Evolutionary conservation across 257 asterid species (phyloP).

Genomic region (Solanum medicagineum): DNA sequence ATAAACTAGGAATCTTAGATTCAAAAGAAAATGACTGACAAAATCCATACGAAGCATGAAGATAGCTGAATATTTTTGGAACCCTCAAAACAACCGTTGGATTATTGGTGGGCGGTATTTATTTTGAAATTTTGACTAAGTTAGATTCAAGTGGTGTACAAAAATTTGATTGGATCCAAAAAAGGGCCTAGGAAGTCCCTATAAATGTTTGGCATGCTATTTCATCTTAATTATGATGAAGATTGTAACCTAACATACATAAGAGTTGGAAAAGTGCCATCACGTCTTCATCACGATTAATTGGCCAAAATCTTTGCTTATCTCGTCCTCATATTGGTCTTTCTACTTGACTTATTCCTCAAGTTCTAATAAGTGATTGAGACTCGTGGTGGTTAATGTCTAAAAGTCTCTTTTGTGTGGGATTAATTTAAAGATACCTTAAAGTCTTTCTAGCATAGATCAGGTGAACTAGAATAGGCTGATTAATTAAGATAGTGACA

Average conservation of each 20-base stretch:
- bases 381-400: not conserved
- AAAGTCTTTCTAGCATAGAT: not conserved
- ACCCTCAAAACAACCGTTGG: not conserved
- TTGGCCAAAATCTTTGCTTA: not conserved
- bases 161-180: not conserved
- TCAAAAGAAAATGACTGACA: not conserved
- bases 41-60: not conserved
- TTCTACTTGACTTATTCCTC: not conserved
- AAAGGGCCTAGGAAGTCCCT: not conserved
- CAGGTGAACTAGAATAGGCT: not conserved
- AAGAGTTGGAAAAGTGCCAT: not conserved
- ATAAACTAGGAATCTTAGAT: not conserved
- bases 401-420: not conserved
- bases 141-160: not conserved
- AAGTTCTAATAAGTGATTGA: not conserved
- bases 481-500: not conserved
- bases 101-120: not conserved
- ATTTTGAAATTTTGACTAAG: not conserved
- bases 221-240: not conserved
- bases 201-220: not conserved
- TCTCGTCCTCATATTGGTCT: not conserved
- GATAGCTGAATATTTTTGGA: too few relatives aligned
- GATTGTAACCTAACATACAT: not conserved
- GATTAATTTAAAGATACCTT: not conserved
- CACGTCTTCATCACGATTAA: not conserved